Conservation (phyloP, 495 filamentous ascomycete species). For the Darksidea phi region DNA sequence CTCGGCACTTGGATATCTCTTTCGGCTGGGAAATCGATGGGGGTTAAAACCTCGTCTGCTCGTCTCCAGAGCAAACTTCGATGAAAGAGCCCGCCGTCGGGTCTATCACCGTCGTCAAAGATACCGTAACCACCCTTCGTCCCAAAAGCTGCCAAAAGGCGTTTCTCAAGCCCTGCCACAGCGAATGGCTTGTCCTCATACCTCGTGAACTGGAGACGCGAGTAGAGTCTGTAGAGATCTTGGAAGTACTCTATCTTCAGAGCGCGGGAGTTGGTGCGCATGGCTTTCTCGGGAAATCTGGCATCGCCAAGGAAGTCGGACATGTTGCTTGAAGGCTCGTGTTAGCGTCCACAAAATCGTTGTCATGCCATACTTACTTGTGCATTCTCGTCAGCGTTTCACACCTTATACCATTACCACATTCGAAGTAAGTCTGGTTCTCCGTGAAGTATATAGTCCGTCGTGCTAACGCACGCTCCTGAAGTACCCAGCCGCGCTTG, state of each 20-base stretch:
- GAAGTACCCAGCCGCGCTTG: conserved; percentile 46
- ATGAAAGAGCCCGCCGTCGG: neutral
- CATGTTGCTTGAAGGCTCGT: conserved; percentile 29
- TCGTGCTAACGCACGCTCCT: conserved; percentile 45
- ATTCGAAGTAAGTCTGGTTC: conserved; percentile 47
- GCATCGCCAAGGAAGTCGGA: conserved; percentile 42
- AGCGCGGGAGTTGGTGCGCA: neutral
- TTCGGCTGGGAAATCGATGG: neutral
- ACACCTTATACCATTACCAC: conserved; percentile 43
- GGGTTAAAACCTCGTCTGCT: neutral
- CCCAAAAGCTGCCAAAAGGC: conserved; percentile 30
- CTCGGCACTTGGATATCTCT: neutral
- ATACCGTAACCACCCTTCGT: conserved; percentile 23
- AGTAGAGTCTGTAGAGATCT: conserved; percentile 39
- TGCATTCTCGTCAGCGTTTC: conserved; percentile 34
- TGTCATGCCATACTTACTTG: conserved; percentile 38
- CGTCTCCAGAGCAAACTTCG: conserved; percentile 15
- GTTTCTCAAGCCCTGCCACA: conserved; percentile 38
- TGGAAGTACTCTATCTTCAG: conserved; percentile 37
- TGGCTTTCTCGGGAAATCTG: conserved; percentile 37
- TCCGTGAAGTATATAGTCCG: conserved; percentile 46
- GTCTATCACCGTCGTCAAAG: conserved; percentile 5
- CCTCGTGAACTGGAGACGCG: conserved; percentile 35
- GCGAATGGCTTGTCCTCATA: conserved; percentile 37
- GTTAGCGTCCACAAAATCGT: neutral